Base-by-base conservation (phyloP, 192 early-diverging fungal genomes). In the Coemansia reversa region DNA sequence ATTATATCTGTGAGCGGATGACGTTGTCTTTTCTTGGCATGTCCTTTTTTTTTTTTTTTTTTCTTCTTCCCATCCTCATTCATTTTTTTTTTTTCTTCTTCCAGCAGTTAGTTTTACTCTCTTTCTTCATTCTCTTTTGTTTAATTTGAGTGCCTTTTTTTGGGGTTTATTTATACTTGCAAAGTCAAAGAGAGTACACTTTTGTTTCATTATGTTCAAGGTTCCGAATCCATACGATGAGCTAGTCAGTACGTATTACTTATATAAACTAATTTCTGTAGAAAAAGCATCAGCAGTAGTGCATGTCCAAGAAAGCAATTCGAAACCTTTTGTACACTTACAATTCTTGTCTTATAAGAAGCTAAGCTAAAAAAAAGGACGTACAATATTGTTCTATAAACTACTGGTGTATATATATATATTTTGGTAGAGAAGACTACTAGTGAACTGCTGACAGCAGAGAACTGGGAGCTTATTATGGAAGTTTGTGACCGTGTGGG, bases 391-490 rank as follows among this genome's bases (percentile, higher is more conserved):
- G 9, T 39, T 39, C 35, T 9, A 9, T 39, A 9, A 39, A 39
- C 35, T 11, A 9, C 35, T 39, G 35, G 35, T 9, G 9, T 11
- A 11, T 39, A 7, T 32, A 5, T 32, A 32, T 39, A 9, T 39
- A 0, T 29, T 0, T 30, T 27, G 52, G 45, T 83, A 87, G 87
- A 72, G 64, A 84, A 89, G 74, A 95, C 97, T 14, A 99, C 97
- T 7, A 90, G 87, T 79, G 95, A 98, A 73, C 92, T 84, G 52
- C 87, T 96, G 65, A 92, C 94, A 12, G 83, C 87, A 42, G 97
- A 99, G 80, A 91, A 99, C 83, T 99, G 96, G 95, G 86, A 86
- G 55, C 78, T 89, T 52, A 91, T 92, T 55, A 81, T 89, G 55
- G 81, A 79, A 60, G 86, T 94, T 24, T 88, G 87, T 62, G 90